phyloP scores from a whole-genome alignment of 2,329 filamentous ascomycete genomes.

The Pseudocercospora eumusae region DNA sequence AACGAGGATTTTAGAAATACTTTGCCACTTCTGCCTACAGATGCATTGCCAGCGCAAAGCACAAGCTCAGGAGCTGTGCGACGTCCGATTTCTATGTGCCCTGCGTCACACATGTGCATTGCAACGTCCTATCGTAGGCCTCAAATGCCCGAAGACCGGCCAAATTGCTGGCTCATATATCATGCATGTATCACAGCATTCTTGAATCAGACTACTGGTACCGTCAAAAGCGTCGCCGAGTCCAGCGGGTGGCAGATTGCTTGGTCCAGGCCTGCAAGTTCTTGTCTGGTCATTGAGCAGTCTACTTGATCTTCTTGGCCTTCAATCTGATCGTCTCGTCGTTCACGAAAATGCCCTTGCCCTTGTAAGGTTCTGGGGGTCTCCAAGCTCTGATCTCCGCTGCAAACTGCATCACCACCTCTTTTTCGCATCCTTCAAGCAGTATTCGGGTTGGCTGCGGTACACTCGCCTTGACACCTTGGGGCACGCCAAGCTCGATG shows the following conservation, averaged over 20 bases:
- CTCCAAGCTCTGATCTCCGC: constrained; percentile 87
- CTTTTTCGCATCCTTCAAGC: constrained; percentile 82
- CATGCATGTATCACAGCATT: not conserved
- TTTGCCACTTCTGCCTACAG: constrained; percentile 2
- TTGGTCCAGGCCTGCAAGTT: not conserved
- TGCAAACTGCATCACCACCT: constrained; percentile 86
- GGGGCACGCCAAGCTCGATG: constrained; percentile 82
- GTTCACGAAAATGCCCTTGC: constrained; percentile 98
- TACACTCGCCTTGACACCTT: constrained; percentile 80
- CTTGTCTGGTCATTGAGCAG: not conserved
- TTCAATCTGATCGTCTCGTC: constrained; percentile 97
- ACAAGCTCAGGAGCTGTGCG: not conserved
- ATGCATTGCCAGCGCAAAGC: not conserved
- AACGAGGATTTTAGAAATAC: no score
- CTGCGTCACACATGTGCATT: not conserved
- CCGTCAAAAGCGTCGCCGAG: not conserved
- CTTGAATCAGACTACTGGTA: not conserved
- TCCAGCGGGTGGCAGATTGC: not conserved
- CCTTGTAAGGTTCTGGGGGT: constrained; percentile 95
- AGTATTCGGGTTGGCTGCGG: constrained; percentile 90
- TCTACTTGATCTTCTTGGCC: constrained; percentile 70
- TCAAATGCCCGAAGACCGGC: not conserved
- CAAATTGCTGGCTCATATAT: not conserved
- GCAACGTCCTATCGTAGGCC: not conserved
- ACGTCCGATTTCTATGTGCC: not conserved